phyloP scores from a whole-genome alignment of 1,284 basidiomycete species.

The Malassezia pachydermatis region DNA sequence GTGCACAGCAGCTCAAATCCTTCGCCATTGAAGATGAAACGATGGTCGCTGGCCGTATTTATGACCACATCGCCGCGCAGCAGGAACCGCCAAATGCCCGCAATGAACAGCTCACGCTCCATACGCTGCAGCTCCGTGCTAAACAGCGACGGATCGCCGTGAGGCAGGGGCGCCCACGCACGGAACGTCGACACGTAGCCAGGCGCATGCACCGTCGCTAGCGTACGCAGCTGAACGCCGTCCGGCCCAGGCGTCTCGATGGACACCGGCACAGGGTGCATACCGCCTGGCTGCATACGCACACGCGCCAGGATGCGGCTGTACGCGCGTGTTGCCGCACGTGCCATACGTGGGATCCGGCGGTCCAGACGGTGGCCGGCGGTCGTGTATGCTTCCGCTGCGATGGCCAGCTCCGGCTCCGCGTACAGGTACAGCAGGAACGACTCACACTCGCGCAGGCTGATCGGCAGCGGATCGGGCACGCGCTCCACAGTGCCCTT shows the following conservation, averaged over 20 bases:
- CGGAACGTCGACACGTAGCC: constrained; percentile 48
- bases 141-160: constrained; percentile 26
- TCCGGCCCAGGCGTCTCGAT: neutral
- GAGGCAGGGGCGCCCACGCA: constrained; percentile 46
- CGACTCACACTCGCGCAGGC: constrained; percentile 36
- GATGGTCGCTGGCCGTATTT: constrained; percentile 47
- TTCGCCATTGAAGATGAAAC: constrained; percentile 48
- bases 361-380: constrained; percentile 36
- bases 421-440: constrained; percentile 37
- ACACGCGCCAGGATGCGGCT: constrained; percentile 47
- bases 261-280: neutral
- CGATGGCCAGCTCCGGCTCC: constrained; percentile 30
- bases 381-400: constrained; percentile 27
- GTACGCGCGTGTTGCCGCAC: constrained; percentile 47
- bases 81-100: constrained; percentile 44
- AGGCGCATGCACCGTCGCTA: constrained; percentile 33
- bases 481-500: neutral
- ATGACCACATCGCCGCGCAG: constrained; percentile 48
- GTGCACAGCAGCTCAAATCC: constrained; percentile 44
- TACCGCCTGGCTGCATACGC: constrained; percentile 27
- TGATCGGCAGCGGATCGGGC: constrained; percentile 33
- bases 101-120: constrained; percentile 44
- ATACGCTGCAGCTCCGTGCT: constrained; percentile 35
- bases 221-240: neutral
- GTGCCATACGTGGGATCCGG: constrained; percentile 37